Percentiles rank a stretch among this genome's conserved stretches.
These are phyloP conservation scores for Hyphodiscus sp. DNA, from an alignment of 2,329 filamentous ascomycete genomes.

Conservation along the genomic window DNA sequence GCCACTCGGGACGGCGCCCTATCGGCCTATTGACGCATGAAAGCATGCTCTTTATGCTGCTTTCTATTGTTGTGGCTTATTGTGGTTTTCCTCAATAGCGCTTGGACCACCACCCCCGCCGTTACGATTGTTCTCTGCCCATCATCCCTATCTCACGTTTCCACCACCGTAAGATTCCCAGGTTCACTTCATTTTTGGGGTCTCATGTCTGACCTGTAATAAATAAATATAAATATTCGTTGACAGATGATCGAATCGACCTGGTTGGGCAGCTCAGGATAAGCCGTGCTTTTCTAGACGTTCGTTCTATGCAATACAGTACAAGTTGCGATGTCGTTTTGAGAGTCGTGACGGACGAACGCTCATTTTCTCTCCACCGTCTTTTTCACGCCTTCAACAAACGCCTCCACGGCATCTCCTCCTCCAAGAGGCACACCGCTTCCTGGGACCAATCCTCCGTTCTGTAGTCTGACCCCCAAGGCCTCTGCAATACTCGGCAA, in stretches of 20 bases:
- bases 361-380: conserved; percentile 53
- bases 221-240: too few species aligned
- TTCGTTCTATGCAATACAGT: not conserved
- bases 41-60: not conserved
- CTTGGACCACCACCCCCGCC: not conserved
- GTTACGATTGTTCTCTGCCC: too few species aligned
- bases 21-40: not conserved
- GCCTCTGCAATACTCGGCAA: conserved; percentile 86
- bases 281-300: not conserved
- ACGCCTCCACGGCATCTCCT: conserved; percentile 82
- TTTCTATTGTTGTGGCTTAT: not conserved
- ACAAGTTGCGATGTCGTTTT: not conserved
- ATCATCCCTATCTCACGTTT: too few species aligned
- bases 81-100: not conserved
- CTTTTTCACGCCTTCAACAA: conserved; percentile 82
- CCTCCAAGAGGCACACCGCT: conserved; percentile 81
- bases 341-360: not conserved
- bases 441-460: conserved; percentile 74
- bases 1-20: too few species aligned
- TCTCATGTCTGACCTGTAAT: too few species aligned
- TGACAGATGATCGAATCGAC: not conserved
- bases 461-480: conserved; percentile 70
- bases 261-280: not conserved
- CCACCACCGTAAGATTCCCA: too few species aligned
- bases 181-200: not conserved